Conservation (phyloP, 768 basidiomycete species). For the Boletus reticuloceps region DNA sequence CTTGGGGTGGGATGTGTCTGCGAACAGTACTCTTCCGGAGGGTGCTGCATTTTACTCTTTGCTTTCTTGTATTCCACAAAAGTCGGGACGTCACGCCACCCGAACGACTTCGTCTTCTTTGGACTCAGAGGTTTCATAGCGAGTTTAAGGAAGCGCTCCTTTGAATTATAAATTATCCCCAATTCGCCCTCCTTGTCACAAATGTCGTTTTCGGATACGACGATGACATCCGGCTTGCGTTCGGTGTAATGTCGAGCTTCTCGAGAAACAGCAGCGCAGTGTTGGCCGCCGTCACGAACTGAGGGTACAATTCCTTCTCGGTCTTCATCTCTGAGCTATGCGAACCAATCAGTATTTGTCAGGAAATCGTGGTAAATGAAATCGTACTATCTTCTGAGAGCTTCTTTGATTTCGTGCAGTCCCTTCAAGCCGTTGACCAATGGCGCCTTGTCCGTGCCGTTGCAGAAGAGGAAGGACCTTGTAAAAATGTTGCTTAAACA, state of each 20-base stretch:
- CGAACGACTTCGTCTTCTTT: not conserved
- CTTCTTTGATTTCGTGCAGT: not conserved
- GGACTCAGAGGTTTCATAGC: not conserved
- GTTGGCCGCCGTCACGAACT: no score
- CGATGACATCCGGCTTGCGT: not conserved
- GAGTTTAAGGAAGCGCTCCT: not conserved
- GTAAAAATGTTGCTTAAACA: not conserved
- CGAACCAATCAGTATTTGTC: not conserved
- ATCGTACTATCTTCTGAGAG: not conserved
- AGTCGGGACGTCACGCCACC: not conserved
- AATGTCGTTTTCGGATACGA: not conserved
- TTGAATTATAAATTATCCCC: not conserved
- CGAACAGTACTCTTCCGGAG: not conserved
- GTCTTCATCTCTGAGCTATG: not conserved
- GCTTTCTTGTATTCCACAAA: not conserved
- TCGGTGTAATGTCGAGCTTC: not conserved
- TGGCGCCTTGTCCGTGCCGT: not conserved
- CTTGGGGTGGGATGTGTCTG: not conserved
- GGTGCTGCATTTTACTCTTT: not conserved
- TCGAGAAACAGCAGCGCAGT: no score
- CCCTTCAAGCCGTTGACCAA: not conserved
- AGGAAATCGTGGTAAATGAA: not conserved
- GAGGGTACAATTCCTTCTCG: no score
- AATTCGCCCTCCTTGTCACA: not conserved
- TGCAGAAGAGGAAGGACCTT: conserved; percentile 24